Evolutionary conservation across 495 filamentous ascomycete genomes (phyloP), one percentile per base, ranked within the genome.

Genomic region (Penicillium crystallinum): DNA sequence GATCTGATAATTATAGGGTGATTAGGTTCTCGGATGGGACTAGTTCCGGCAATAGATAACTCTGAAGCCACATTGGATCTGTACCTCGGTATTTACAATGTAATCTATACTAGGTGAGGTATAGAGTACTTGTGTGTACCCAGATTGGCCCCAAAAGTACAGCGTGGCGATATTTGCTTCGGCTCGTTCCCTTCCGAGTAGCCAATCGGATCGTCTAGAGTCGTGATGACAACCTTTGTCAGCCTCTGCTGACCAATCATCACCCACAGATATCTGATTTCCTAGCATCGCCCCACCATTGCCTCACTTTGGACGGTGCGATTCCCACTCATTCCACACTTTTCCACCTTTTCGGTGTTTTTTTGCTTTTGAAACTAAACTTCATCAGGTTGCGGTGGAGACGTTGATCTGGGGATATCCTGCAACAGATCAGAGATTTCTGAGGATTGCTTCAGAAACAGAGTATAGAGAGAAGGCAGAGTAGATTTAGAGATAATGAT

Each of bases 361-460:
- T 59, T 49, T 35, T 34, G 41, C 19, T 30, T 42, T 40, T 31
- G 3, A 6, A 25, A 37, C 68, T 70, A 73, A 56, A 57, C 68
- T 58, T 31, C 46, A 65, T 62, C 41, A 51, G 63, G 63, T 2
- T 49, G 31, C 49, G 59, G 67, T 73, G 70, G 70, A 65, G 61
- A 57, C 37, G 3, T 52, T 58, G 57, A 70, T 73, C 67, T 67
- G 64, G 66, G 62, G 70, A 60, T 2, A 37, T 47, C 53, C 56
- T 44, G 52, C 29, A 36, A 35, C 14, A 34, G 27, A 36, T 22
- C 23, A 51, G 50, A 51, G 49, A 60, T 56, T 46, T 51, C 30
- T 15, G 25, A 6, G 1, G 23, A 12, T 11, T 19, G 17, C n/a
- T n/a, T n/a, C n/a, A n/a, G n/a, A n/a, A n/a, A n/a, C n/a, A 2